Conservation (phyloP, 2,329 filamentous ascomycete species). For the Penicillium occitanis region DNA sequence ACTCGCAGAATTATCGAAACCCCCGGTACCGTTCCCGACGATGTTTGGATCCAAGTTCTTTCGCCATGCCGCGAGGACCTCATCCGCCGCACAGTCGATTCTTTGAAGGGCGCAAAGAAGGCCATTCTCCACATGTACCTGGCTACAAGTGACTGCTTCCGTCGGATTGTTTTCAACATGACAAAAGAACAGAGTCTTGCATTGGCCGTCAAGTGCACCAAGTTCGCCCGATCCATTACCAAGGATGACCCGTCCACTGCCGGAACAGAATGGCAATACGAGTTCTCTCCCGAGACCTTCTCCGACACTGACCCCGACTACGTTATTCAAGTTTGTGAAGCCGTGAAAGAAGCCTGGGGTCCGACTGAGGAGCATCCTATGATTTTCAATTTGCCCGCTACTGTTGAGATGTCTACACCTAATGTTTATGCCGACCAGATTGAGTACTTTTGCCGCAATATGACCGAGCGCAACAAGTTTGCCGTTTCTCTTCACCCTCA, state of each 20-base stretch:
- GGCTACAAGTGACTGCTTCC: slow-evolving; percentile 94
- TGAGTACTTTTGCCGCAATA: slow-evolving; percentile 88
- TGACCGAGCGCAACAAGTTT: slow-evolving; percentile 80
- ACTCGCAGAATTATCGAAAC: slow-evolving; percentile 83
- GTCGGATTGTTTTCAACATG: slow-evolving; percentile 85
- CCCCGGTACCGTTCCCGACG: slow-evolving; percentile 77
- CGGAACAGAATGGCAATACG: slow-evolving; percentile 58
- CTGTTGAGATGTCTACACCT: slow-evolving; percentile 90
- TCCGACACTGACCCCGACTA: slow-evolving; percentile 87
- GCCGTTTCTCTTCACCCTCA: slow-evolving; percentile 90
- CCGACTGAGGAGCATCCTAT: slow-evolving; percentile 76
- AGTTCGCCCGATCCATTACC: slow-evolving; percentile 83
- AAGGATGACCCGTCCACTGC: slow-evolving; percentile 65
- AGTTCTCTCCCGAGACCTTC: slow-evolving; percentile 63
- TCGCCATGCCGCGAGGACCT: slow-evolving; percentile 90
- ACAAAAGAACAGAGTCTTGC: slow-evolving; percentile 77
- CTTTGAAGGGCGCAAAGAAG: slow-evolving; percentile 84
- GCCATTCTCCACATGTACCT: slow-evolving; percentile 95
- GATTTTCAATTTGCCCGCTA: slow-evolving; percentile 96
- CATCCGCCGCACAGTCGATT: slow-evolving; percentile 85
- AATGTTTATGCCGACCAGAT: slow-evolving; percentile 97
- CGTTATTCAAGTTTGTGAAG: slow-evolving; percentile 79
- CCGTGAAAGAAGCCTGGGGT: slow-evolving; percentile 91
- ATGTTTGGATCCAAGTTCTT: slow-evolving; percentile 89
- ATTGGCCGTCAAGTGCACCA: slow-evolving; percentile 80